Evolutionary conservation across 768 basidiomycete species (phyloP).

Genomic region (Phaeotremella skinneri): DNA sequence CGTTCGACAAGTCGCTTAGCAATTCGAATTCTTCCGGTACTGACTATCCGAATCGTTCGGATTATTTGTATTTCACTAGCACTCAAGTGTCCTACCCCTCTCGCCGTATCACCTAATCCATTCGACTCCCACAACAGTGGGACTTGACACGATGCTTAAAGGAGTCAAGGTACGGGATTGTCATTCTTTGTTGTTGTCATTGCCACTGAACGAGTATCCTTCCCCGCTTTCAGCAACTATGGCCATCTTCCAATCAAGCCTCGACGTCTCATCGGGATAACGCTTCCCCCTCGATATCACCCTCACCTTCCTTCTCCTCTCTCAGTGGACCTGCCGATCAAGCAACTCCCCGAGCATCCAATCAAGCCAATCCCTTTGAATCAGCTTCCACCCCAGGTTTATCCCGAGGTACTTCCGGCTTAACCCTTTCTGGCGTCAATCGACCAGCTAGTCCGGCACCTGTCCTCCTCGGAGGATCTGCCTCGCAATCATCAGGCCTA

Average conservation of each 20-base stretch:
- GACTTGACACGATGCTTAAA: constrained; percentile 37
- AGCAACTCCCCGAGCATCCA: constrained; percentile 46
- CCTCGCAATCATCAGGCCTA: constrained; percentile 21
- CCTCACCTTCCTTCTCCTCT: constrained; percentile 40
- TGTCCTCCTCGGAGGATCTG: constrained; percentile 18
- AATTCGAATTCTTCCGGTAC: not conserved
- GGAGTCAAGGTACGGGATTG: constrained; percentile 42
- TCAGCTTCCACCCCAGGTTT: constrained; percentile 14
- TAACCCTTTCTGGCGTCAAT: constrained; percentile 21
- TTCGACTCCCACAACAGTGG: not conserved
- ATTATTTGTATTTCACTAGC: not conserved
- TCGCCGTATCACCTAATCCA: not conserved
- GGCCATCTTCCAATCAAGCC: constrained; percentile 25
- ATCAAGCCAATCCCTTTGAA: constrained; percentile 44
- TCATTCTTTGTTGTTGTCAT: not conserved
- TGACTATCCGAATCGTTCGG: not conserved
- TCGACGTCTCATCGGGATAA: constrained; percentile 18
- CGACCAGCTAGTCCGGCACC: not conserved
- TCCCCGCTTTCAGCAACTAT: constrained; percentile 25
- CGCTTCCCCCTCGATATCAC: constrained; percentile 36
- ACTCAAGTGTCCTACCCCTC: not conserved
- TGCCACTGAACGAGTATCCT: not conserved
- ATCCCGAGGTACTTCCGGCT: constrained; percentile 21
- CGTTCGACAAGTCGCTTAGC: too few relatives aligned
- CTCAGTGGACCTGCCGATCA: constrained; percentile 46